A percentile compares a stretch with the other conserved stretches of the same genome.
Evolutionary conservation across 2,329 filamentous ascomycete genomes (phyloP).

Genomic region (Claviceps arundinis): DNA sequence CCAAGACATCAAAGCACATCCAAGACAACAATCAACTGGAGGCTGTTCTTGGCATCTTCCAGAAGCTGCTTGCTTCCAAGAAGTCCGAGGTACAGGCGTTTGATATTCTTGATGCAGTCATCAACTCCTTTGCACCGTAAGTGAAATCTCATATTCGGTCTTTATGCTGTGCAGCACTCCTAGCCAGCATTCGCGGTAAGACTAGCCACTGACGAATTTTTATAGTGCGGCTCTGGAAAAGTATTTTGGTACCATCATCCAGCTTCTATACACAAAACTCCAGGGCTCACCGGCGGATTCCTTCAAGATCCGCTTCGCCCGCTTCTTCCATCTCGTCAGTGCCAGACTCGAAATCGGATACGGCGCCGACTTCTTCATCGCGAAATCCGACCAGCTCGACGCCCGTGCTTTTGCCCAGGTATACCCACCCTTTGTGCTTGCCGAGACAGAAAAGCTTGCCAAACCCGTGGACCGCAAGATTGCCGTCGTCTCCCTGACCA

Average conservation of each 20-base stretch:
- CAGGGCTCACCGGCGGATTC: constrained; percentile 58
- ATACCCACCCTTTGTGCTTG: constrained; percentile 77
- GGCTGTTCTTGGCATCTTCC: constrained; percentile 87
- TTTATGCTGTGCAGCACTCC: not conserved
- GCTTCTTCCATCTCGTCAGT: constrained; percentile 88
- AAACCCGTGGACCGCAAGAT: constrained; percentile 84
- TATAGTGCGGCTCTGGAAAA: constrained; percentile 49
- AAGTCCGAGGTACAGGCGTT: constrained; percentile 78
- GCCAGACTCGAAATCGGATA: constrained; percentile 67
- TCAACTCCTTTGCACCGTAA: constrained; percentile 59
- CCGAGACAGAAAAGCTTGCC: constrained; percentile 76
- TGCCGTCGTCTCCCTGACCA: constrained; percentile 84
- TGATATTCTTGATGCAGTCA: constrained; percentile 73
- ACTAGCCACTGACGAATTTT: not conserved
- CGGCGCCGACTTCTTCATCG: constrained; percentile 85
- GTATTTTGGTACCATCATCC: constrained; percentile 70
- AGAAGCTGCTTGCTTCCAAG: constrained; percentile 71
- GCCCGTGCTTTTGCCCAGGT: constrained; percentile 67
- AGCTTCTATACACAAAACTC: constrained; percentile 67
- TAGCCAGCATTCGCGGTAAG: not conserved
- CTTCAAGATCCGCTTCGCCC: constrained; percentile 75
- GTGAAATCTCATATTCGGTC: constrained; percentile 19
- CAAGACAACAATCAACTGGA: constrained; percentile 70
- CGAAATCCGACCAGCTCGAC: constrained; percentile 70
- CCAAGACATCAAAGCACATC: constrained; percentile 61